Evolutionary conservation across 352 stramenopile genomes (phyloP).

Genomic region (Pythium pyrilobum): DNA sequence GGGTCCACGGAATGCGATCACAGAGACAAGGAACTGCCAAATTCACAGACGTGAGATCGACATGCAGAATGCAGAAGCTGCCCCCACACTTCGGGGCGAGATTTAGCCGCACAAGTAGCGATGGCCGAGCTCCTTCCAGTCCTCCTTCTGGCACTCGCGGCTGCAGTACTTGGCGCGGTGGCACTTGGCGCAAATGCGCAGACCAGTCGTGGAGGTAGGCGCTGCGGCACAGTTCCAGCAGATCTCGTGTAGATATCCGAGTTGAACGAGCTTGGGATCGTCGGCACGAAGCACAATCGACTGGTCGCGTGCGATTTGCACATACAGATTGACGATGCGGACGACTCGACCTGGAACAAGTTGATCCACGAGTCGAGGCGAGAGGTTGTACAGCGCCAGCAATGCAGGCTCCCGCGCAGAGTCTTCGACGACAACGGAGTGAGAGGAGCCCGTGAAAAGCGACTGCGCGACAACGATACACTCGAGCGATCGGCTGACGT

Average conservation of each 20-base stretch:
- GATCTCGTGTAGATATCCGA: not conserved
- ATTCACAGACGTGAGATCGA: too few species aligned
- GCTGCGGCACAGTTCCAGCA: constrained; percentile 6
- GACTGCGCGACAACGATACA: not conserved
- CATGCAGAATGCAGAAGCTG: too few species aligned
- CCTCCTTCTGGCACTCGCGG: constrained; percentile 7
- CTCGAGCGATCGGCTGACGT: not conserved
- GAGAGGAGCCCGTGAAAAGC: not conserved
- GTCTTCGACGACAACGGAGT: constrained; percentile 1
- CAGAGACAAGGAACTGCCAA: too few species aligned
- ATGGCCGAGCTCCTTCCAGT: constrained; percentile 6
- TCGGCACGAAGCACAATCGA: constrained; percentile 1
- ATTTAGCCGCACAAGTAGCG: not conserved
- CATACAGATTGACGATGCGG: not conserved
- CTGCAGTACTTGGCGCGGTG: constrained; percentile 8
- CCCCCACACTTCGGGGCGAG: not conserved
- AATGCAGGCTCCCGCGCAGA: constrained; percentile 1
- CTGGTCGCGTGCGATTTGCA: not conserved
- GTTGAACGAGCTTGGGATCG: not conserved
- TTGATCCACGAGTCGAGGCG: not conserved
- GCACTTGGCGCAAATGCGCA: constrained; percentile 2
- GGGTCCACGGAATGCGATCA: too few species aligned
- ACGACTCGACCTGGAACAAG: not conserved
- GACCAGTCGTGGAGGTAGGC: not conserved
- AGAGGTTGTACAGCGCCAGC: not conserved